phyloP scores from a whole-genome alignment of 345 rosid species.

The Syzygium oleosum region DNA sequence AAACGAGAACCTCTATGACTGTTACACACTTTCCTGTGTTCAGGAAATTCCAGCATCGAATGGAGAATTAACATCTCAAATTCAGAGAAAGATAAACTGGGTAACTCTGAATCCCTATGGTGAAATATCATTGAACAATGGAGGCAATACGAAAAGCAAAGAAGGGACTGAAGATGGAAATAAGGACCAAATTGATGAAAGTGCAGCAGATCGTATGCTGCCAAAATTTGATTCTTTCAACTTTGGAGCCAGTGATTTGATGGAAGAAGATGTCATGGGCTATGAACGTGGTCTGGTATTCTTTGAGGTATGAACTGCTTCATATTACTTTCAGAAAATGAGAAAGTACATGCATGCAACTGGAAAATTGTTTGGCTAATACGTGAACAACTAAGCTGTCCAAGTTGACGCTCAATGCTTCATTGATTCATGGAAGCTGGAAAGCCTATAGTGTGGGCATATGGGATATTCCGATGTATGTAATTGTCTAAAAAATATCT shows the following conservation, averaged over 20 bases:
- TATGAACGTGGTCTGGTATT: constrained; percentile 70
- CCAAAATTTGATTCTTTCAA: constrained; percentile 62
- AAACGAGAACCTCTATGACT: constrained; percentile 65
- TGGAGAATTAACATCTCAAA: constrained; percentile 32
- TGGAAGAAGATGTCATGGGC: constrained; percentile 87
- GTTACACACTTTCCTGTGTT: constrained; percentile 55
- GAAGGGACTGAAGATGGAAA: constrained; percentile 6
- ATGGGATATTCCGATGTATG: background rate
- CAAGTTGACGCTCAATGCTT: background rate
- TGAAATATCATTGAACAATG: constrained; percentile 27
- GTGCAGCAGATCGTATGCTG: constrained; percentile 18
- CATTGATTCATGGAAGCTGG: background rate
- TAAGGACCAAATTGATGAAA: constrained; percentile 5
- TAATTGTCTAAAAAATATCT: background rate
- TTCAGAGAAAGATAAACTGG: constrained; percentile 76
- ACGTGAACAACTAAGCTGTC: background rate
- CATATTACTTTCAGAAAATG: background rate
- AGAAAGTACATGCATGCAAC: background rate
- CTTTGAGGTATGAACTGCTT: constrained; percentile 59
- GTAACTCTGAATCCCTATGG: constrained; percentile 86
- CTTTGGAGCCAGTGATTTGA: constrained; percentile 56
- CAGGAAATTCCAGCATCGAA: constrained; percentile 33
- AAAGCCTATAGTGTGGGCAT: background rate
- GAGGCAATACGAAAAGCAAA: constrained; percentile 4
- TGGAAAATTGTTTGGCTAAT: background rate